Evolutionary conservation across 2,329 filamentous ascomycete species (phyloP).

Genomic region (Pleoardoris graminearum): DNA sequence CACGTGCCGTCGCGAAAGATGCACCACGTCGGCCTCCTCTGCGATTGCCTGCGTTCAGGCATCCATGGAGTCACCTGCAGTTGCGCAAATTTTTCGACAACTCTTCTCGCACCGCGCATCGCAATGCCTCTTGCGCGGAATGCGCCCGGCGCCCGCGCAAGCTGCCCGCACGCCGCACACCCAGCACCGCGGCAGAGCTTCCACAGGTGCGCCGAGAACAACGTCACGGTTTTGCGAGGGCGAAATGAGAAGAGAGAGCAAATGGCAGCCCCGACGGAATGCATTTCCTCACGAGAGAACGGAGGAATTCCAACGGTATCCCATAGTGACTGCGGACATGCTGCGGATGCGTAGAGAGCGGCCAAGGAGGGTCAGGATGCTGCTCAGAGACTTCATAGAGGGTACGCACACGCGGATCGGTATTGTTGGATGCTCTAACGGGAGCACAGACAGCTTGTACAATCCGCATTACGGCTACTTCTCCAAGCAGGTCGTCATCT

Average conservation of each 20-base stretch:
- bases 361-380: slow-evolving; percentile 90
- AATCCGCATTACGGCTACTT: slow-evolving; percentile 96
- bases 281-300: slow-evolving; percentile 75
- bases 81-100: slow-evolving; percentile 79
- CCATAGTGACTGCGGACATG: slow-evolving; percentile 81
- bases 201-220: slow-evolving; percentile 7
- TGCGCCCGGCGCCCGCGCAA: slow-evolving; percentile 42
- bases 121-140: slow-evolving; percentile 54
- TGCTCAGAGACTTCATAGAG: slow-evolving; percentile 96
- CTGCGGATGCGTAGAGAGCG: slow-evolving; percentile 73
- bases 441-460: slow-evolving; percentile 76
- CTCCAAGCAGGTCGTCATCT: slow-evolving; percentile 94
- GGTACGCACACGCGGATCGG: slow-evolving; percentile 54
- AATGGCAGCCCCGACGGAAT: slow-evolving; percentile 84
- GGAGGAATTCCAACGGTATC: slow-evolving; percentile 80
- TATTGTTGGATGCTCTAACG: slow-evolving; percentile 13
- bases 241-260: slow-evolving; percentile 61
- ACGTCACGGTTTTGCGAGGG: slow-evolving; percentile 26
- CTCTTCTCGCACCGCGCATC: slow-evolving; percentile 75
- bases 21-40: slow-evolving; percentile 17
- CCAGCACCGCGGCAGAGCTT: slow-evolving; percentile 38
- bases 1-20: slow-evolving; percentile 27
- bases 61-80: slow-evolving; percentile 78
- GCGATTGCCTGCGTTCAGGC: slow-evolving; percentile 14
- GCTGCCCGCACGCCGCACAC: slow-evolving; percentile 30